These are phyloP conservation scores for Neurospora cerealis DNA, from an alignment of 495 filamentous ascomycete species.

Conservation along the genomic window DNA sequence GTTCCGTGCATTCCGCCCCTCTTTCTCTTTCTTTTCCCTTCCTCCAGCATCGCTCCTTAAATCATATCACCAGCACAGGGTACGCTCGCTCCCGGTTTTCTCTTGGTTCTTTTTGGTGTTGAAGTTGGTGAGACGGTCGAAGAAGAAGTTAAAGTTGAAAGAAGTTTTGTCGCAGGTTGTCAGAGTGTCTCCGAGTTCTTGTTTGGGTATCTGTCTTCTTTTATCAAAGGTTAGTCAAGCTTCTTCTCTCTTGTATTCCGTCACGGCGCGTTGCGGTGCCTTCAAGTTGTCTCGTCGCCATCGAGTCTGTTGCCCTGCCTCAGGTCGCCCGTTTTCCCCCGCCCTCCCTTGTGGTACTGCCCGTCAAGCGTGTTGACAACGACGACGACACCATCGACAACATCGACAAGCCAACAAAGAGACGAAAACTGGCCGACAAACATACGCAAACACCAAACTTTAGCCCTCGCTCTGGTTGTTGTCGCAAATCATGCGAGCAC, in stretches of 20 bases:
- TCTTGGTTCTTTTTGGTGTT: slow-evolving; percentile 18
- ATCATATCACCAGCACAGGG: slow-evolving; percentile 7
- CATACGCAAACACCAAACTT: background rate
- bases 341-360: background rate
- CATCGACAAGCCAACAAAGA: background rate
- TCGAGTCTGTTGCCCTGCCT: background rate
- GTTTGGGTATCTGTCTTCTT: slow-evolving; percentile 1
- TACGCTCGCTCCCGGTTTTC: background rate
- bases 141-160: slow-evolving; percentile 13
- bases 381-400: background rate
- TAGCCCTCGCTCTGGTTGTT: background rate
- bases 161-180: slow-evolving; percentile 8
- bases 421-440: background rate
- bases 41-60: slow-evolving; percentile 11
- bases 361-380: background rate
- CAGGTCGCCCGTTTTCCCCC: background rate
- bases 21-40: slow-evolving; percentile 13
- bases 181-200: slow-evolving; percentile 1
- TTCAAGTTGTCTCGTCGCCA: background rate
- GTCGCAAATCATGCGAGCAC: background rate
- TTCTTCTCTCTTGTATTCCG: background rate
- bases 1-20: slow-evolving; percentile 20
- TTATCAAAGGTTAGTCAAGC: slow-evolving; percentile 12
- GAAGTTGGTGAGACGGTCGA: slow-evolving; percentile 22
- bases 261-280: background rate